Conservation (phyloP, 192 early-diverging fungal species). For the Umbelopsis vinacea region DNA sequence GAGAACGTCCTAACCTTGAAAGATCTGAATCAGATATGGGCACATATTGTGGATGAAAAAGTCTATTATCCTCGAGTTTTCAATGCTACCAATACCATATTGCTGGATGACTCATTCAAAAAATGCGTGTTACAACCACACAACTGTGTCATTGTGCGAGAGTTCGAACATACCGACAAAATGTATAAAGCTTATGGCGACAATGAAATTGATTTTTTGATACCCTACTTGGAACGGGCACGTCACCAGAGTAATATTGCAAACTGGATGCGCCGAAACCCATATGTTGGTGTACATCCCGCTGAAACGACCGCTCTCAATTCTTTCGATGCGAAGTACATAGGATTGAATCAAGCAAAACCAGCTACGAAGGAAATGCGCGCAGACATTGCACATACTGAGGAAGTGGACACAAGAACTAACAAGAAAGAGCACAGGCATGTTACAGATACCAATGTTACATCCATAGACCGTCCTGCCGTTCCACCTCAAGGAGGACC, state of each 20-base stretch:
- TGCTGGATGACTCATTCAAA: slow-evolving; percentile 13
- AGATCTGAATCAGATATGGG: neutral
- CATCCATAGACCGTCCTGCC: too few species aligned
- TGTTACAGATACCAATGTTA: too few species aligned
- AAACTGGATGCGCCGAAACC: slow-evolving; percentile 14
- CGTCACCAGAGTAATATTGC: slow-evolving; percentile 6
- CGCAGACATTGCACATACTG: neutral
- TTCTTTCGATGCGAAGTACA: neutral
- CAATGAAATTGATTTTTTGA: slow-evolving; percentile 7
- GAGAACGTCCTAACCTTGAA: slow-evolving; percentile 7
- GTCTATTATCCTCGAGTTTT: neutral
- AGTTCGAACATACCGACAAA: neutral
- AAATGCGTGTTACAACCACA: neutral
- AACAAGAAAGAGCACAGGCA: too few species aligned
- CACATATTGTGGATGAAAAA: neutral
- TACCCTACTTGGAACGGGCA: slow-evolving; percentile 13
- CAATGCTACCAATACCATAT: slow-evolving; percentile 1
- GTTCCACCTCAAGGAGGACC: too few species aligned
- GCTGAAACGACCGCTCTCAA: slow-evolving; percentile 9
- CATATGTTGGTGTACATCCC: neutral
- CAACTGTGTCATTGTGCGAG: neutral
- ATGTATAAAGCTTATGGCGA: slow-evolving; percentile 8
- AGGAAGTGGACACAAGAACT: too few species aligned
- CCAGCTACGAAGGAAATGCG: neutral
- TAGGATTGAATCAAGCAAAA: neutral